Evolutionary conservation across 306 rosid species (phyloP).

Genomic region (Arachis hypogaea): DNA sequence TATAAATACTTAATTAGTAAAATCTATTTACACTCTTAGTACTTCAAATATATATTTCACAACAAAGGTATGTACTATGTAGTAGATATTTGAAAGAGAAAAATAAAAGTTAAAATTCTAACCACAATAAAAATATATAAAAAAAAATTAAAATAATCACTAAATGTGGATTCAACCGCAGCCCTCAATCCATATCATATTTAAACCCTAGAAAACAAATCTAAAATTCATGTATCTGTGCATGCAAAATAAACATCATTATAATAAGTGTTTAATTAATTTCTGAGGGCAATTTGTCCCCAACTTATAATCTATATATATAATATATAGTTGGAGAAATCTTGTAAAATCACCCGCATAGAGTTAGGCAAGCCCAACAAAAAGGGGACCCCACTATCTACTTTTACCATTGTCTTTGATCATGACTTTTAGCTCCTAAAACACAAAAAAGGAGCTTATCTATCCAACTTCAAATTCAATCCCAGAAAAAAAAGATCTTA

Average conservation of each 20-base stretch:
- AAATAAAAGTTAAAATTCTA: too few relatives aligned
- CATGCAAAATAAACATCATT: neutral
- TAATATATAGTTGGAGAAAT: conserved; percentile 60
- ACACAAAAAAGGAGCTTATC: neutral
- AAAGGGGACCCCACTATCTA: conserved; percentile 62
- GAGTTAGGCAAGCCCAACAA: conserved; percentile 67
- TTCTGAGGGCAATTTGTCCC: conserved; percentile 50
- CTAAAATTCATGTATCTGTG: neutral
- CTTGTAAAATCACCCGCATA: conserved; percentile 46
- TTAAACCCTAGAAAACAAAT: too few relatives aligned
- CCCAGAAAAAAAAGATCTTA: too few relatives aligned
- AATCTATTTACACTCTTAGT: too few relatives aligned
- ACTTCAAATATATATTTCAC: too few relatives aligned
- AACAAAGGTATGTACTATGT: too few relatives aligned
- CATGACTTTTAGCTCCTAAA: conserved; percentile 54
- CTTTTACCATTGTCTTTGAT: conserved; percentile 39
- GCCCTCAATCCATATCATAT: too few relatives aligned
- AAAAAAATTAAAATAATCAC: too few relatives aligned
- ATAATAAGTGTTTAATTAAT: neutral
- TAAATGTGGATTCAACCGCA: too few relatives aligned
- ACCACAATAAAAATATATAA: too few relatives aligned
- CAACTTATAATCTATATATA: conserved; percentile 33
- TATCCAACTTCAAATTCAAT: conserved; percentile 39
- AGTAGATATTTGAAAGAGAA: too few relatives aligned
- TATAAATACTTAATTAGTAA: too few relatives aligned